A percentile compares a stretch with the other conserved stretches of the same genome.
phyloP scores from a whole-genome alignment of 2,329 filamentous ascomycete species.

The Didymella segeticola region DNA sequence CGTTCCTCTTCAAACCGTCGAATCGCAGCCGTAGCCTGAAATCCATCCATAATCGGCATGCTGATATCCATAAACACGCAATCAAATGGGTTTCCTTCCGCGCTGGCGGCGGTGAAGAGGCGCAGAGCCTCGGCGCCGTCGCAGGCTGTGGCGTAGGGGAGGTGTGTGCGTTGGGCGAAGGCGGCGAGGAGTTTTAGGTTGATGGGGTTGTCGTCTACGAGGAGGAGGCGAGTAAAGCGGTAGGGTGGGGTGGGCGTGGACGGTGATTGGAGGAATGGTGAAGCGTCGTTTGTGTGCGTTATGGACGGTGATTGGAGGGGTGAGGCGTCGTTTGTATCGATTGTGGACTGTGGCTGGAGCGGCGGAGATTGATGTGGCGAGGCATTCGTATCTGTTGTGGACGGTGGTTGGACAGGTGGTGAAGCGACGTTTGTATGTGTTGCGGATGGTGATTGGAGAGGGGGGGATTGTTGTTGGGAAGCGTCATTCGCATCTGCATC shows the following conservation, averaged over 20 bases:
- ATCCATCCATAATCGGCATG: constrained; percentile 44
- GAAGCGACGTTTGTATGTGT: too few relatives aligned
- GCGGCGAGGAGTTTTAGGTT: constrained; percentile 42
- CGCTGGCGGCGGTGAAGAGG: constrained; percentile 19
- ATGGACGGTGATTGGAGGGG: too few relatives aligned
- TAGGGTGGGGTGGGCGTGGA: too few relatives aligned
- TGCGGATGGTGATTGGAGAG: too few relatives aligned
- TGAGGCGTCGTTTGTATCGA: too few relatives aligned
- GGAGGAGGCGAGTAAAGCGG: constrained; percentile 31
- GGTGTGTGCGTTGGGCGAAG: constrained; percentile 28
- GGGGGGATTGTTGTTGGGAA: background rate
- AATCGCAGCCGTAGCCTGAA: constrained; percentile 33
- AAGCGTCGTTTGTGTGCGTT: too few relatives aligned
- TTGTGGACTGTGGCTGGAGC: too few relatives aligned
- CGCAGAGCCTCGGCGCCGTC: constrained; percentile 38
- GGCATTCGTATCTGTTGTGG: background rate
- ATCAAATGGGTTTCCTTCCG: constrained; percentile 17
- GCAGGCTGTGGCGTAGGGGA: constrained; percentile 26
- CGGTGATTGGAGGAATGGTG: too few relatives aligned
- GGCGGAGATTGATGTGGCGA: background rate
- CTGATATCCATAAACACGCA: constrained; percentile 42
- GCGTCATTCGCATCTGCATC: too few relatives aligned
- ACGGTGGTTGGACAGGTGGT: background rate
- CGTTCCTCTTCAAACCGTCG: constrained; percentile 26
- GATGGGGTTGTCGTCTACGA: constrained; percentile 48